Percentiles rank a stretch among this genome's conserved stretches.
Conservation (phyloP, 2,329 filamentous ascomycete species). For the Fusarium brachygibbosum region DNA sequence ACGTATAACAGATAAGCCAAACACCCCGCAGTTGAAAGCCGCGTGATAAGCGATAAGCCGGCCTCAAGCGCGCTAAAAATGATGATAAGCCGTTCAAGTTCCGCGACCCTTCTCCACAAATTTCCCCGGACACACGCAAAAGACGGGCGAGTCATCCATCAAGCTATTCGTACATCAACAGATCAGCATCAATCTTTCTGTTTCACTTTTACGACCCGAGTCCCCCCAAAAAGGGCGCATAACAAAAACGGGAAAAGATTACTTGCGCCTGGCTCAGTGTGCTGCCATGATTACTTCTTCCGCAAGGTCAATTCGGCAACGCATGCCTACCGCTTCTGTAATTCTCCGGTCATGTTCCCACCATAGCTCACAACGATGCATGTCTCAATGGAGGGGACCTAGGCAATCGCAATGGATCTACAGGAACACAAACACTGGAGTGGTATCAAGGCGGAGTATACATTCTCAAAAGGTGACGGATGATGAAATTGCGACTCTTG, state of each 20-base stretch:
- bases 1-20: conserved; percentile 36
- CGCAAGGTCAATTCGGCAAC: conserved; percentile 43
- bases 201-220: background rate
- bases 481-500: conserved; percentile 83
- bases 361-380: conserved; percentile 12
- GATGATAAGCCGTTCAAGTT: conserved; percentile 16
- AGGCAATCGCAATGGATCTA: conserved; percentile 12
- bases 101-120: conserved; percentile 15
- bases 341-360: conserved; percentile 15
- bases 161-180: conserved; percentile 1
- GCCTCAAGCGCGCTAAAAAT: conserved; percentile 26
- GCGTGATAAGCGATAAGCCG: conserved; percentile 42
- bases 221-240: background rate
- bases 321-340: conserved; percentile 33
- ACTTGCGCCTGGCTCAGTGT: conserved; percentile 21
- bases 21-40: conserved; percentile 31
- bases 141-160: conserved; percentile 34
- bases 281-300: conserved; percentile 44
- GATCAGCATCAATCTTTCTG: background rate
- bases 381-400: conserved; percentile 18
- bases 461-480: conserved; percentile 66
- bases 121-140: conserved; percentile 25
- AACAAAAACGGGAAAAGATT: background rate
- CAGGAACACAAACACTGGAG: background rate
- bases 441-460: conserved; percentile 25